Conservation (phyloP, 768 basidiomycete species). For the Psilocybe sp. region DNA sequence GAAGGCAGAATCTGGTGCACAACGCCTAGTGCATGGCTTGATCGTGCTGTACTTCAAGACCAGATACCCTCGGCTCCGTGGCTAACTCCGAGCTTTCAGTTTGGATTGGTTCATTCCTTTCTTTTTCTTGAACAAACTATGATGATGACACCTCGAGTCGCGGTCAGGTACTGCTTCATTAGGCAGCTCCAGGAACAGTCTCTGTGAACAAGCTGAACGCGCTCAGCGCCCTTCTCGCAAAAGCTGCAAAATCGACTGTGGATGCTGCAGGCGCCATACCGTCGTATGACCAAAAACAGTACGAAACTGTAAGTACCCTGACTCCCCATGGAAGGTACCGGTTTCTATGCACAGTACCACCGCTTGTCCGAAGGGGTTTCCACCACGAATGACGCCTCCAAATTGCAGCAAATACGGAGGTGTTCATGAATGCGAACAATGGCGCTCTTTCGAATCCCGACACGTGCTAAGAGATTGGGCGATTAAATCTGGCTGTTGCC, state of each 20-base stretch:
- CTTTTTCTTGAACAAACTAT: not conserved
- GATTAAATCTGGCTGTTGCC: too few relatives aligned
- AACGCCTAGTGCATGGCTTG: constrained; percentile 30
- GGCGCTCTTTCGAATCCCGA: too few relatives aligned
- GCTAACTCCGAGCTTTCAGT: too few relatives aligned
- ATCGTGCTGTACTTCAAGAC: too few relatives aligned
- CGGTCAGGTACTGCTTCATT: constrained; percentile 43
- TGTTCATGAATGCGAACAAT: too few relatives aligned
- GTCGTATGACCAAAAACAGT: constrained; percentile 72
- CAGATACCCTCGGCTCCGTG: too few relatives aligned
- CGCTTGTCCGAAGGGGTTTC: too few relatives aligned
- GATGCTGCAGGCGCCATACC: constrained; percentile 67
- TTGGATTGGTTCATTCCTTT: too few relatives aligned
- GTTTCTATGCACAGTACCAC: too few relatives aligned
- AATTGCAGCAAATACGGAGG: too few relatives aligned
- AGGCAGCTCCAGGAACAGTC: constrained; percentile 16
- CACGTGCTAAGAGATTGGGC: too few relatives aligned
- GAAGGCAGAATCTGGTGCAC: constrained; percentile 62
- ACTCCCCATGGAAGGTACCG: not conserved
- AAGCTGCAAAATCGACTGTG: constrained; percentile 57
- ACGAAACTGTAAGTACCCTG: constrained; percentile 51
- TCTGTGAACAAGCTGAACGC: constrained; percentile 34
- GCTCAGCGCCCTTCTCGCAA: constrained; percentile 51
- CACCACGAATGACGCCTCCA: too few relatives aligned
- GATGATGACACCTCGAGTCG: constrained; percentile 23